Evolutionary conservation across 768 basidiomycete genomes (phyloP), one percentile per base, ranked within the genome.

Genomic region (Kwoniella europaea): DNA sequence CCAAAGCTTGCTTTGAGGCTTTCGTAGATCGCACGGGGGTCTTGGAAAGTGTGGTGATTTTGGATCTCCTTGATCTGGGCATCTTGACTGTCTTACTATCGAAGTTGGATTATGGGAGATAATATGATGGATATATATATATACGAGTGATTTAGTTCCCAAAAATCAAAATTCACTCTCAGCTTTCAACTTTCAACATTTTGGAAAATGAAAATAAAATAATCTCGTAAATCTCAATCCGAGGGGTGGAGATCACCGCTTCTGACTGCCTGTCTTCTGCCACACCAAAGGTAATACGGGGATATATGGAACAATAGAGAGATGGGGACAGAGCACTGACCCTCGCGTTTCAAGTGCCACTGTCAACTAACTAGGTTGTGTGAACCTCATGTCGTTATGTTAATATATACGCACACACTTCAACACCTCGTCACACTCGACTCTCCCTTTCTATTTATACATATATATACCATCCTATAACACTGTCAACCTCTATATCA

Each of bases 11-110:
- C 88, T 99, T 99, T 79, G 94, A 90, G 81, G 92, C 93, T 83
- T 88, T 91, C 27, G 91, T 93, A 9, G 76, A 75, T 88, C 97
- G 95, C 84, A 96, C 94, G 10, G 89, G 86, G 81, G 96, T 94
- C 86, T 98, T 94, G 55, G 97, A 94, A 80, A 99, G 86, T 29
- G 95, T 91, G 43, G 98, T 93, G 82, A 96, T 81, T 86, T 97
- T 94, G 72, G 91, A 86, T 75, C 93, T 90, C 86, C 90, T 97
- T 80, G 94, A 95, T 84, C 87, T 89, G 72, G 94, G 92, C 94
- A 97, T 97, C 52, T 53, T 78, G 80, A 54, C 22, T 65, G 42
- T 46, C 22, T 53, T 52, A 55, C n/a, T 63, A 41, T 29, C 35
- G 35, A 9, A 9, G 7, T 35, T 35, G 7, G 24, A 7, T 41